Base-by-base conservation (phyloP, 2,329 filamentous ascomycete genomes). In the Colletotrichum sp. region DNA sequence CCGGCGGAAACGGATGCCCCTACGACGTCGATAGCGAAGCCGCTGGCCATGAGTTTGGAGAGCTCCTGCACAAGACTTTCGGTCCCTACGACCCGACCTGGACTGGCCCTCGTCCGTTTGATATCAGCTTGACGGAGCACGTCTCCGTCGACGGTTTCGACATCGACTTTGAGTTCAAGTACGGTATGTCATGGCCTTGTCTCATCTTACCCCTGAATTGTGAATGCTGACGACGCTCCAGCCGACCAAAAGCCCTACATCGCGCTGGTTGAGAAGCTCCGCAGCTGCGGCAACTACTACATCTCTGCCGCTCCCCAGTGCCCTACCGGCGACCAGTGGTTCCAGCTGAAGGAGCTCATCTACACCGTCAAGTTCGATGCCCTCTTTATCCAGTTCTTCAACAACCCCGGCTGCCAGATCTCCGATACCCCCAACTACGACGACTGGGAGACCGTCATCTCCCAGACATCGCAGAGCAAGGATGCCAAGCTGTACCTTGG, bases 301-400 rank as follows among this genome's bases (percentile, higher is more conserved):
- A 83, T 90, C 64, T 86, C 86, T 8, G 87, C 82, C 72, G 86
- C 87, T 32, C 88, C 88, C 26, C 85, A 89, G 77, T 89, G 88
- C 79, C 83, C 84, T 26, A 81, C 81, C 34, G 65, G 72, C 10
- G 30, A 78, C 6, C 10, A 61, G 2, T 82, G 78, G 63, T 83
- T 83, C 67, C 78, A 82, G 69, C 82, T 86, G 80, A 80, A 82
- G 69, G 80, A 82, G 8, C 80, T 87, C 77, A 85, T 89, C 52
- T 81, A 84, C 13, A 79, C 84, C 69, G 82, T 84, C 57, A 80
- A 84, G 60, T 86, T 89, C 76, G 85, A 87, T 30, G 82, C 84
- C 16, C 80, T 87, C 55, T 88, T 87, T 79, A 80, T 89, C 67
- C 87, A 89, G 81, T 89, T 89, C 80, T 89, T 88, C 82, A 88